A percentile compares a stretch with the other conserved stretches of the same genome.
Conservation (phyloP, 1,139 yeast species). For the Blastobotrys buckinghamii region DNA sequence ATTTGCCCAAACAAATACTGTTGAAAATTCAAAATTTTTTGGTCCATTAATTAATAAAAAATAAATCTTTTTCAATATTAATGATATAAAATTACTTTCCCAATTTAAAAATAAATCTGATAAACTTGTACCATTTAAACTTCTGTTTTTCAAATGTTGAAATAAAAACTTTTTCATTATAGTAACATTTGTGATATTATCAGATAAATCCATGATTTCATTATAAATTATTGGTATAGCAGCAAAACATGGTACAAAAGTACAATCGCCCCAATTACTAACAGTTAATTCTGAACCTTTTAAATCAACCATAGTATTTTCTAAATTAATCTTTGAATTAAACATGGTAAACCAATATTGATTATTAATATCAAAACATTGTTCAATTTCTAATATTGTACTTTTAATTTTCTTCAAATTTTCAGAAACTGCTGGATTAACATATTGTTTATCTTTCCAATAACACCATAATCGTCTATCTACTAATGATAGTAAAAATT, state of each 20-base stretch:
- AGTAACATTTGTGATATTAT: no score
- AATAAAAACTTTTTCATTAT: no score
- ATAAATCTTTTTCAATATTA: no score
- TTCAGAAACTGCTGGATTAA: neutral
- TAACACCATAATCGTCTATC: neutral
- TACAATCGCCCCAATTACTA: neutral
- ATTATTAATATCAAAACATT: neutral
- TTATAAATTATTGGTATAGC: neutral
- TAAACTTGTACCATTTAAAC: no score
- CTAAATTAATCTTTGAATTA: neutral
- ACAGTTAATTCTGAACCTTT: neutral
- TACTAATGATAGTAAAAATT: neutral
- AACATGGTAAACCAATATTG: neutral
- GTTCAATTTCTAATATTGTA: neutral
- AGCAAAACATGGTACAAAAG: neutral
- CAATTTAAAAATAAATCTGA: no score
- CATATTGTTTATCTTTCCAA: neutral
- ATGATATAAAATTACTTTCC: no score
- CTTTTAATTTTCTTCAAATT: neutral
- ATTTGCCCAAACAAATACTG: no score
- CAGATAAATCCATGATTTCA: neutral
- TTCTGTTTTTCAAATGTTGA: no score
- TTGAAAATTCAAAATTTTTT: no score
- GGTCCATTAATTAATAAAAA: no score
- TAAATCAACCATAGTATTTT: neutral